These are phyloP conservation scores for Brassica juncea DNA, from an alignment of 345 rosid species.

Conservation along the genomic window DNA sequence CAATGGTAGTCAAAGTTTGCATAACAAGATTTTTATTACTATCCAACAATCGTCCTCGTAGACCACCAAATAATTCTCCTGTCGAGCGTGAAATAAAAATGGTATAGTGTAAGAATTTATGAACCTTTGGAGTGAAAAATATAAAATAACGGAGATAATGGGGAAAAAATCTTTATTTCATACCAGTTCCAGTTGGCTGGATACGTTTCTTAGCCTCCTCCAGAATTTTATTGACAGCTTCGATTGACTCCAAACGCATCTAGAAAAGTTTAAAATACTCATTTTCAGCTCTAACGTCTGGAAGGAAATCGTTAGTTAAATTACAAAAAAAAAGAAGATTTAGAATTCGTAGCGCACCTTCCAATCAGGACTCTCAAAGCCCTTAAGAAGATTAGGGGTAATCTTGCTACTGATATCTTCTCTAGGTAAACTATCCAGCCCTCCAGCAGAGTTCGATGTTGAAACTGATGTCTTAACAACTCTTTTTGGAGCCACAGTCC, in stretches of 20 bases:
- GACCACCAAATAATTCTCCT: conserved; percentile 97
- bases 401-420: conserved; percentile 96
- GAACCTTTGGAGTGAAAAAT: conserved; percentile 3
- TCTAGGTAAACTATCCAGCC: conserved; percentile 87
- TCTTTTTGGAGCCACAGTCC: conserved; percentile 72
- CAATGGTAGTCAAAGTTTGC: conserved; percentile 78
- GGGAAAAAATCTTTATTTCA: not conserved
- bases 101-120: conserved; percentile 7
- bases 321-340: not conserved
- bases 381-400: conserved; percentile 75
- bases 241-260: conserved; percentile 97
- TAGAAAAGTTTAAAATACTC: conserved; percentile 38
- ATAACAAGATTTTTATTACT: conserved; percentile 95
- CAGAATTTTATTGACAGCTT: conserved; percentile 79
- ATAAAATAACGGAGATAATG: not conserved
- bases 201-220: conserved; percentile 98
- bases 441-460: conserved; percentile 59
- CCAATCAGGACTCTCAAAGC: conserved; percentile 98
- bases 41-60: conserved; percentile 85
- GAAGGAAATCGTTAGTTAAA: not conserved
- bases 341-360: conserved; percentile 54
- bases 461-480: conserved; percentile 63
- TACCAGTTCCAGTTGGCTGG: conserved; percentile 97
- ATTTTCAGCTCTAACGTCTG: conserved; percentile 1
- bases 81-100: conserved; percentile 14